Evolutionary conservation across 305 asterid species (phyloP), one percentile per base, ranked within the genome.

Genomic region (Fraxinus baroniana): DNA sequence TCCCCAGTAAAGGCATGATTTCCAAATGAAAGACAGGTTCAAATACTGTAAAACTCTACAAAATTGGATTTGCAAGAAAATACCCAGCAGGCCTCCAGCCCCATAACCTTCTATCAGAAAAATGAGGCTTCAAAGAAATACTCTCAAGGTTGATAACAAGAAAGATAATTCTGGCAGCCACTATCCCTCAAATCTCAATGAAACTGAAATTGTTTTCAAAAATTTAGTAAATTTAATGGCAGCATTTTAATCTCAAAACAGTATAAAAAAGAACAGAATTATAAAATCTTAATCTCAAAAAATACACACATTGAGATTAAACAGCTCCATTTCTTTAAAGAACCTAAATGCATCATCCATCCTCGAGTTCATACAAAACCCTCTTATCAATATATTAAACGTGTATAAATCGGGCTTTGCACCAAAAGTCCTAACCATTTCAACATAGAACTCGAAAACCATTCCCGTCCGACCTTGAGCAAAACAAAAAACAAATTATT

Each of bases 341-440:
- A 91, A 87, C 68, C 91, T 88, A 83, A 91, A 94, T n/a, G 97
- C 98, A 64, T 91, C 89, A 78, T 91, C 97, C 20, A 93, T 89
- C 90, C 78, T 90, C 4, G 95, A 90, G 86, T 94, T 95, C 91
- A 80, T 87, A 83, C 97, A 93, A 81, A 90, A 92, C 83, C 98
- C 98, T 86, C 92, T 88, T 3, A 95, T 92, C 93, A 95, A 85
- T 77, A 89, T 76, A 79, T 92, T 95, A 57, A 95, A 95, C 46
- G 94, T 95, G 57, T 71, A 91, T 68, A 85, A 78, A 84, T 95
- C 97, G 12, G 98, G 98, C 75, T 89, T 90, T 39, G 88, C 97
- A 0, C 98, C 98, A 44, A 39, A 95, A 2, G 97, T 92, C 89
- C 72, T 90, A 24, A 91, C 97, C 98, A 95, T 92, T 89, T 95